Evolutionary conservation across 352 stramenopile species (phyloP).

Genomic region (Phytophthora ramorum): DNA sequence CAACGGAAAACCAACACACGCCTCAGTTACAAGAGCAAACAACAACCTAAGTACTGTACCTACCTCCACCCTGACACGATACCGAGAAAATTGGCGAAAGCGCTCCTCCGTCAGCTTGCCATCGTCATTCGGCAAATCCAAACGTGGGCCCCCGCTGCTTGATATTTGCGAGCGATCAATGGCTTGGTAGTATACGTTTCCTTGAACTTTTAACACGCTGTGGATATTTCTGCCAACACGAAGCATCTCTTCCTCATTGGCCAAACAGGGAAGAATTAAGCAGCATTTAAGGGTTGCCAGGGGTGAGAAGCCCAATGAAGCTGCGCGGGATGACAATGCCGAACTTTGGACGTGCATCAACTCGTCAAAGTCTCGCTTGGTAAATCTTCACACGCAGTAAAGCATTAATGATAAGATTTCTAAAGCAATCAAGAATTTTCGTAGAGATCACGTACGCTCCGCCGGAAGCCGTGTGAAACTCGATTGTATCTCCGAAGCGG

Average conservation of each 20-base stretch:
- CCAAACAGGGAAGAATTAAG: slow-evolving; percentile 64
- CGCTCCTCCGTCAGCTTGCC: slow-evolving; percentile 71
- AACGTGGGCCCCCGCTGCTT: slow-evolving; percentile 3
- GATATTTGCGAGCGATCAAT: slow-evolving; percentile 21
- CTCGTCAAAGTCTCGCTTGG: slow-evolving; percentile 78
- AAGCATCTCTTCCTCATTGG: slow-evolving; percentile 71
- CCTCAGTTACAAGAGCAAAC: background rate
- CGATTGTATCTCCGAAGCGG: slow-evolving; percentile 65
- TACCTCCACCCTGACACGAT: slow-evolving; percentile 57
- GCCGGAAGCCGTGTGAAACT: slow-evolving; percentile 64
- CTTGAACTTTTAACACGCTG: slow-evolving; percentile 65
- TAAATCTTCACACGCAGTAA: slow-evolving; percentile 43
- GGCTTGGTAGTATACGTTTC: slow-evolving; percentile 71
- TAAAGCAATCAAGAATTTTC: background rate
- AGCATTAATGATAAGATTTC: background rate
- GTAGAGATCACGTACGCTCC: slow-evolving; percentile 47
- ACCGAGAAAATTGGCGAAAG: slow-evolving; percentile 71
- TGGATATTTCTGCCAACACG: slow-evolving; percentile 78
- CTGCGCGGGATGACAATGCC: slow-evolving; percentile 39
- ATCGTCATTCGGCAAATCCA: slow-evolving; percentile 53
- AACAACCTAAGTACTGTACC: background rate
- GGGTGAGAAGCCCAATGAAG: slow-evolving; percentile 42
- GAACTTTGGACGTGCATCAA: slow-evolving; percentile 77
- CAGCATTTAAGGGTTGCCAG: slow-evolving; percentile 71
- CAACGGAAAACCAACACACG: background rate